Percentiles rank a stretch among this genome's conserved stretches.
phyloP scores from a whole-genome alignment of 106 monocot species.

The Dioscorea dumetorum region DNA sequence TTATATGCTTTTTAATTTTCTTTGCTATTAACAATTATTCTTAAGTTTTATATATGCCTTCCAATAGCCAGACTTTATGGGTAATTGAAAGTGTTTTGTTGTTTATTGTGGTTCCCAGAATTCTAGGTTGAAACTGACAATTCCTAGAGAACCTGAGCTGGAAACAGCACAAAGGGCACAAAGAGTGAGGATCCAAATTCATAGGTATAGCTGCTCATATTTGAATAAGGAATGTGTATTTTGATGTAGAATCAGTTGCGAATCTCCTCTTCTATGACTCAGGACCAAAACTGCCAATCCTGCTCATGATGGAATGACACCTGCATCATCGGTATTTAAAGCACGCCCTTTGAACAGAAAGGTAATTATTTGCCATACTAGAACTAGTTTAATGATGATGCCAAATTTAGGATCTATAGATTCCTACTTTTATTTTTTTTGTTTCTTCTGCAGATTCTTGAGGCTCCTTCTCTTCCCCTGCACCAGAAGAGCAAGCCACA shows the following conservation, averaged over 20 bases:
- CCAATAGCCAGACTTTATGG: no score
- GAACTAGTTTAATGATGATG: neutral
- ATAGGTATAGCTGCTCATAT: no score
- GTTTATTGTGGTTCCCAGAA: constrained; percentile 16
- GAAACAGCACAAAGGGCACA: constrained; percentile 66
- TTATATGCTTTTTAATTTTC: no score
- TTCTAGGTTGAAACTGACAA: constrained; percentile 55
- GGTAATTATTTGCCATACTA: constrained; percentile 14
- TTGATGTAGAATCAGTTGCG: neutral
- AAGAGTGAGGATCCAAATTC: constrained; percentile 32
- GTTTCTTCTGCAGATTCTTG: constrained; percentile 47
- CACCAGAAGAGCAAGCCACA: constrained; percentile 45
- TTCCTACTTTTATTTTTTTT: neutral
- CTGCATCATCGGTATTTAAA: constrained; percentile 32
- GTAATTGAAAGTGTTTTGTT: no score
- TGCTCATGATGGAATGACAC: constrained; percentile 8
- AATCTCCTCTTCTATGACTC: constrained; percentile 9
- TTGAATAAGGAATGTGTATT: neutral
- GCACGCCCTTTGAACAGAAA: constrained; percentile 74
- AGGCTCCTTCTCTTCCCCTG: constrained; percentile 47
- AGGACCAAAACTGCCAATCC: constrained; percentile 34
- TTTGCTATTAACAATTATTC: no score
- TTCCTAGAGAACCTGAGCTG: constrained; percentile 78
- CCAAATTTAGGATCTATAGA: neutral
- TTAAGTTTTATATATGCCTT: no score